Base-by-base conservation (phyloP, 768 basidiomycete species). In the Agaricus bisporus region DNA sequence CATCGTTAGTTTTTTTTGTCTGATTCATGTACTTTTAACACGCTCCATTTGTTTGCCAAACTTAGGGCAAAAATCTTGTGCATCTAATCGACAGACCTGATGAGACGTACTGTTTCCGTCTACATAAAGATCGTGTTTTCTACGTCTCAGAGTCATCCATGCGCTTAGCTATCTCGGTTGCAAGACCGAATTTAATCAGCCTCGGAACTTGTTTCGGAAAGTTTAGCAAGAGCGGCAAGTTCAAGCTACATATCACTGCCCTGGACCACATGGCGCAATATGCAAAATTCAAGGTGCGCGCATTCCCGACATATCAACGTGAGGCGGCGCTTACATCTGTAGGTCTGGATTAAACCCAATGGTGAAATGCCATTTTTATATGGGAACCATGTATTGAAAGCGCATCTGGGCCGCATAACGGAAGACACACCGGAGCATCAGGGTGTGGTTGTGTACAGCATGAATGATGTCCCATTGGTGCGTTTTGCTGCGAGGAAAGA, bases 331-430 rank as follows among this genome's bases (percentile, higher is more conserved):
- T 14, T 45, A 35, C 18, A 15, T 28, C 37, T 39, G 54, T 54
- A 98, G 95, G 82, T 98, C 15, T 99, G 97, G 97, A 93, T 99
- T 67, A 99, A 99, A 69, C 87, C 95, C 22, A 95, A 98, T 59
- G 97, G 97, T 64, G 97, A 99, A 72, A 95, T 99, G 87, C 97
- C 97, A 1, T 99, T 95, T 78, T 73, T 99, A 36, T 99, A 99
- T 64, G 97, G 97, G 53, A 99, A 99, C 66, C 95, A 99, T 72
- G 86, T 98, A 55, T 82, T 98, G 58, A 99, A 98, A 71, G 97
- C 97, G 8, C 97, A 99, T 70, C 76, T 99, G n/a, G 97, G 97
- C 15, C 81, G 95, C 56, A 98, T 98, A 66, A 98, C 97, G 45
- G 97, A 99, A 66, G 97, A 99, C 64, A 95, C 95, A 2, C 95